These are phyloP conservation scores for Ambrosiella xylebori DNA, from an alignment of 2,329 filamentous ascomycete genomes.

Conservation along the genomic window DNA sequence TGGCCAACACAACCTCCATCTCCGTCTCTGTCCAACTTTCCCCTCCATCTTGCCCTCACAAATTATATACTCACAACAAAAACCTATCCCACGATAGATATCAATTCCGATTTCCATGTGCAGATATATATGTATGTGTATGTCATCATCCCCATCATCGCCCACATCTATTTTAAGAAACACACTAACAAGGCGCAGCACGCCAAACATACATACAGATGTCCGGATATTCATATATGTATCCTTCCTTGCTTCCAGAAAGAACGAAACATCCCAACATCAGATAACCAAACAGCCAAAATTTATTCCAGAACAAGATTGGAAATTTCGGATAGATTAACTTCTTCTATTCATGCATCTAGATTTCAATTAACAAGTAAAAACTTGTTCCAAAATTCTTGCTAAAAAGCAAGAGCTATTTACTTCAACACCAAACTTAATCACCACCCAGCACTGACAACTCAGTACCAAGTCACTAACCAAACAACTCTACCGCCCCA, in stretches of 20 bases:
- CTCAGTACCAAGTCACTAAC: background rate
- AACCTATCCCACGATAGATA: too few species aligned
- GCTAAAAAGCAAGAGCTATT: background rate
- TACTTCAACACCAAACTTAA: background rate
- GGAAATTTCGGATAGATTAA: background rate
- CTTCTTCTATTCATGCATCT: background rate
- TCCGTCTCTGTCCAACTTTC: too few species aligned
- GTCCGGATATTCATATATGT: too few species aligned
- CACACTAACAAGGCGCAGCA: background rate
- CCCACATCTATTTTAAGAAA: background rate
- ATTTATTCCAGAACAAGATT: background rate
- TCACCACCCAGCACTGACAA: background rate
- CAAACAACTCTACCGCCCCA: background rate
- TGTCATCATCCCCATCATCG: background rate
- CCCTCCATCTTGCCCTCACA: too few species aligned
- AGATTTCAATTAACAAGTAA: background rate
- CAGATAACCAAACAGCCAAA: background rate
- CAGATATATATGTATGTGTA: background rate
- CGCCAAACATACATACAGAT: background rate
- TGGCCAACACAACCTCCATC: too few species aligned
- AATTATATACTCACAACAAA: too few species aligned
- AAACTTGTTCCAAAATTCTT: background rate
- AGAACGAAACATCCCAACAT: background rate
- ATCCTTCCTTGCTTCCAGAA: too few species aligned
- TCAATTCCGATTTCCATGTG: too few species aligned